These are phyloP conservation scores for Apiotrichum mycotoxinovorans DNA, from an alignment of 1,284 basidiomycete genomes.

Conservation along the genomic window DNA sequence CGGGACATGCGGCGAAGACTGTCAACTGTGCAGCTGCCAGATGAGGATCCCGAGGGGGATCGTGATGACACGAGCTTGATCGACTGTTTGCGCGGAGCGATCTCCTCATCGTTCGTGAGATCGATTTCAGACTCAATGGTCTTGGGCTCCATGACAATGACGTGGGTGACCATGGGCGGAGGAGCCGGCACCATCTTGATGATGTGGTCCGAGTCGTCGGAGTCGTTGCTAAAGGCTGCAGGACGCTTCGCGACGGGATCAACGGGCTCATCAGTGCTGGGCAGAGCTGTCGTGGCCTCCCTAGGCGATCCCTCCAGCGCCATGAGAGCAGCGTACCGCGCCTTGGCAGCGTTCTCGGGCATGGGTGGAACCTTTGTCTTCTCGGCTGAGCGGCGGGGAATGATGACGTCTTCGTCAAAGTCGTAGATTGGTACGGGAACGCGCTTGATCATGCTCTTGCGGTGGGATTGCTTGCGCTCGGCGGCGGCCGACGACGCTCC, in stretches of 20 bases:
- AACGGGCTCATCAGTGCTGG: background rate
- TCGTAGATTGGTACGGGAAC: constrained; percentile 8
- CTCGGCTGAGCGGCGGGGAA: background rate
- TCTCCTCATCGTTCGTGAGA: background rate
- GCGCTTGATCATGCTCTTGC: constrained; percentile 8
- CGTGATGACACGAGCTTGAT: background rate
- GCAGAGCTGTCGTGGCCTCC: background rate
- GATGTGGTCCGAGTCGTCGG: background rate
- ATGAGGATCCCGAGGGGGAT: background rate
- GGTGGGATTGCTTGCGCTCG: constrained; percentile 5
- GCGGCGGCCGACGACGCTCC: constrained; percentile 2
- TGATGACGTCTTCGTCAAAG: background rate
- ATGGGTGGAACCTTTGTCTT: background rate
- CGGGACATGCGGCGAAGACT: background rate
- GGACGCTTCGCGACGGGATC: background rate
- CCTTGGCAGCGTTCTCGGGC: constrained; percentile 2
- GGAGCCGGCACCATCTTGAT: background rate
- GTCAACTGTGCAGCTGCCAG: background rate
- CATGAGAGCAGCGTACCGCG: constrained; percentile 10
- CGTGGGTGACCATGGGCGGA: constrained; percentile 2
- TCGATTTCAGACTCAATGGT: background rate
- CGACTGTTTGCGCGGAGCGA: background rate
- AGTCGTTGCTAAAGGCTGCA: background rate
- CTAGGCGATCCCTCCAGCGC: constrained; percentile 5
- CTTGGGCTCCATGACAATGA: constrained; percentile 6